Evolutionary conservation across 352 stramenopile species (phyloP), one percentile per base, ranked within the genome.

Genomic region (Phytophthora pluvialis): DNA sequence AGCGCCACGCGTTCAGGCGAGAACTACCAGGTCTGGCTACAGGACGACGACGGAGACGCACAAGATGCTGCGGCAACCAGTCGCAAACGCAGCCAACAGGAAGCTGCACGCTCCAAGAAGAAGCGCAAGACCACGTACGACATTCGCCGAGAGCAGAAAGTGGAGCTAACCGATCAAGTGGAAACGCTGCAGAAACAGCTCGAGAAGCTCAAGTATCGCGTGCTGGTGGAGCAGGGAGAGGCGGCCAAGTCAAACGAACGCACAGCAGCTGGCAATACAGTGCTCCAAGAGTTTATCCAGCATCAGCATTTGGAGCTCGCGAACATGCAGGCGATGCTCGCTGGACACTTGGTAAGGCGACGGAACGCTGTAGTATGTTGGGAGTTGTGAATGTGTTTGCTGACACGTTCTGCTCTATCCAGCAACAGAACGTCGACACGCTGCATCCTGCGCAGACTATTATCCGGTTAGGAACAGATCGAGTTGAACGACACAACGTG

Each of bases 81-180:
- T 29, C 46, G 42, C 1, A 60, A 65, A 28, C 55, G 54, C 31
- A 50, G 16, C 25, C 43, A 36, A 42, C 21, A 15, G 9, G 16
- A 18, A 7, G 1, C 5, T n/a, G 12, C 13, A 13, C 28, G 11
- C 0, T 13, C 39, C 0, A 15, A 39, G 1, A 77, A 73, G 58
- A 77, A 77, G 18, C 65, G 65, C 36, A 74, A 69, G 35, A 69
- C 60, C 2, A 75, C 70, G 35, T 69, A 78, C 51, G 69, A 72
- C 15, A 40, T 72, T 5, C 70, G 70, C 36, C 52, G 66, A 63
- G 72, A 83, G 48, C 28, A 79, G 39, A 81, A 79, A 38, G 32
- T 60, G 21, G 58, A 47, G 29, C 25, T 83, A 25, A 52, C 63
- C 4, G 15, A 11, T 11, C 58, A 81, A 43, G 60, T 75, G 18